Conservation (phyloP, 768 basidiomycete genomes). For the Naganishia randhawae region DNA sequence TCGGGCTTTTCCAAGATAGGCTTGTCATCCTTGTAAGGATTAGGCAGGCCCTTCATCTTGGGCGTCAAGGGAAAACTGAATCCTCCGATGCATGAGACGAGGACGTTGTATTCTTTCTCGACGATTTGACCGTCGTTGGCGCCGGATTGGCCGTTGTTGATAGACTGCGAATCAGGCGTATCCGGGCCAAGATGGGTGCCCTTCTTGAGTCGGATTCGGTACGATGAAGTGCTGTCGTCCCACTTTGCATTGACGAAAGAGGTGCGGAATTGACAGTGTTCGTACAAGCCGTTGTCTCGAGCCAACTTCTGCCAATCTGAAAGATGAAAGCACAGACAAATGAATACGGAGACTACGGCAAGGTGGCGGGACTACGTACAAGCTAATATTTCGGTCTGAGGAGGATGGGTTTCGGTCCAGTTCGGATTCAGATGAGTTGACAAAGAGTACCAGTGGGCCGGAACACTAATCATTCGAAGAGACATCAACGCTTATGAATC, state of each 20-base stretch:
- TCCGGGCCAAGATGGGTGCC: background rate
- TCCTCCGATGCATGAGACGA: slow-evolving; percentile 32
- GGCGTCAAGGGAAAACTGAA: slow-evolving; percentile 33
- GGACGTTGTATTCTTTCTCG: slow-evolving; percentile 19
- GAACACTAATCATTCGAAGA: slow-evolving; percentile 21
- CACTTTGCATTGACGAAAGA: slow-evolving; percentile 27
- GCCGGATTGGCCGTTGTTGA: slow-evolving; percentile 1
- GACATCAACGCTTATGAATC: background rate
- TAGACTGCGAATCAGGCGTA: slow-evolving; percentile 17
- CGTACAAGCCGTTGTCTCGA: slow-evolving; percentile 20
- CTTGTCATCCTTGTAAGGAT: slow-evolving; percentile 22
- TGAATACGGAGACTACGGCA: background rate
- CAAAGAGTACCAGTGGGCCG: slow-evolving; percentile 31
- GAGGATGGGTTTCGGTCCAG: slow-evolving; percentile 33
- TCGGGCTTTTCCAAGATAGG: slow-evolving; percentile 20
- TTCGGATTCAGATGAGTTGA: slow-evolving; percentile 32
- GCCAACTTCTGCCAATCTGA: slow-evolving; percentile 34
- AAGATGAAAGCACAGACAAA: background rate
- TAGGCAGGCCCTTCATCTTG: slow-evolving; percentile 28
- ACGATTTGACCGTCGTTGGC: background rate
- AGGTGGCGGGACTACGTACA: slow-evolving; percentile 23
- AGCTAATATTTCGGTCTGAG: slow-evolving; percentile 32
- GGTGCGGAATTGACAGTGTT: slow-evolving; percentile 27
- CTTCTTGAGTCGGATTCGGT: slow-evolving; percentile 18
- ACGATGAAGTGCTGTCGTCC: slow-evolving; percentile 18